These are phyloP conservation scores for Aspergillus nanangensis DNA, from an alignment of 495 filamentous ascomycete genomes.

Conservation along the genomic window DNA sequence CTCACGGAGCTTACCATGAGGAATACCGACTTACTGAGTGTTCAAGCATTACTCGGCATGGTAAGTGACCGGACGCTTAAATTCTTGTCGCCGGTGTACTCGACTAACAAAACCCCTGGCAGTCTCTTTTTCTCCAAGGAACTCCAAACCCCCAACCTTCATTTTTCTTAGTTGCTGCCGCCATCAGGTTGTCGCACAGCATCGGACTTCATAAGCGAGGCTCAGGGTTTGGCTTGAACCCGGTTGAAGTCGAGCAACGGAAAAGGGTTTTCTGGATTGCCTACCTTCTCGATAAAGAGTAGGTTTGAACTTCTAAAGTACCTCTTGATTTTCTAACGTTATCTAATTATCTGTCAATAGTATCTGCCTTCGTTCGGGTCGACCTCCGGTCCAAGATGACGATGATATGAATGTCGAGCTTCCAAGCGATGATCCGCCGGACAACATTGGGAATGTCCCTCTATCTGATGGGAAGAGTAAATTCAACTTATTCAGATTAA, in stretches of 20 bases:
- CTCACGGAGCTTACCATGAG: conserved; percentile 90
- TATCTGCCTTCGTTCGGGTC: conserved; percentile 85
- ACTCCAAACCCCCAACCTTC: conserved; percentile 95
- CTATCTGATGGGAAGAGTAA: conserved; percentile 86
- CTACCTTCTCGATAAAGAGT: conserved; percentile 93
- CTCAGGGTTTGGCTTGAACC: conserved; percentile 84
- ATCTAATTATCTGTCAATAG: conserved; percentile 28
- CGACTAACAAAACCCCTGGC: conserved; percentile 9
- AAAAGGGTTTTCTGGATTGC: conserved; percentile 98
- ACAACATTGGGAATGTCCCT: conserved; percentile 91
- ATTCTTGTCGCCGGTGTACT: background rate
- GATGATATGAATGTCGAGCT: conserved; percentile 98
- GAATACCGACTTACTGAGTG: conserved; percentile 91
- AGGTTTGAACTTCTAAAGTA: conserved; percentile 12
- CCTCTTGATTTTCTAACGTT: background rate
- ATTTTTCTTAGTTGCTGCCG: conserved; percentile 89
- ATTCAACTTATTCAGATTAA: conserved; percentile 86
- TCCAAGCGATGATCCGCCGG: conserved; percentile 82
- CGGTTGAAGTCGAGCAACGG: conserved; percentile 87
- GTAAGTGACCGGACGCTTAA: conserved; percentile 30
- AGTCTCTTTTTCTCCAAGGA: conserved; percentile 90
- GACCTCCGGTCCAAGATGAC: conserved; percentile 92
- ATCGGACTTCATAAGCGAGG: conserved; percentile 94
- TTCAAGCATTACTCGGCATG: conserved; percentile 96
- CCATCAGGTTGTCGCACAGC: conserved; percentile 86